These are phyloP conservation scores for Trichomonascaceae sp. DNA, from an alignment of 1,139 yeast species.

Conservation along the genomic window DNA sequence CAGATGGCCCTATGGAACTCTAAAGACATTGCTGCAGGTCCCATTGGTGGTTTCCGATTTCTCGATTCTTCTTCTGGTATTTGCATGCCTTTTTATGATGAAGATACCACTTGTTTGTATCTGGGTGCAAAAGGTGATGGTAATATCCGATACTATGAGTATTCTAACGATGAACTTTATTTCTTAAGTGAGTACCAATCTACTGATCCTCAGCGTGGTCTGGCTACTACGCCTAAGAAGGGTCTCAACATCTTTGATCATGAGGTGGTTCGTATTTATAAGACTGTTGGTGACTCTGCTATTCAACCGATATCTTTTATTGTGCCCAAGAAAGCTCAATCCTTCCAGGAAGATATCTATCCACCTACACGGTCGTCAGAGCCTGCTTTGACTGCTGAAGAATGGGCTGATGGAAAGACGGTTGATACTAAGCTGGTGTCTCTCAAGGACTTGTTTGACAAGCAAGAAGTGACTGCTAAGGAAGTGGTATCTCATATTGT, in stretches of 20 bases:
- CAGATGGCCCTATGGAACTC: slow-evolving; percentile 94
- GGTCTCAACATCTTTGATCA: slow-evolving; percentile 73
- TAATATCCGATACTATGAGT: slow-evolving; percentile 88
- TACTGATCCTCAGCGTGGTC: slow-evolving; percentile 91
- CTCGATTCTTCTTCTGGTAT: slow-evolving; percentile 92
- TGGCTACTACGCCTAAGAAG: slow-evolving; percentile 82
- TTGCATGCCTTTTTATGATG: slow-evolving; percentile 84
- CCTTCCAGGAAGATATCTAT: slow-evolving; percentile 86
- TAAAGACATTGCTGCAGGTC: slow-evolving; percentile 64
- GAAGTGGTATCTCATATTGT: slow-evolving; percentile 12
- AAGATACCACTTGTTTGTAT: slow-evolving; percentile 69
- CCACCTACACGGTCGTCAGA: slow-evolving; percentile 82
- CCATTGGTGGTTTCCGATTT: slow-evolving; percentile 79
- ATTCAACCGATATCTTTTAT: slow-evolving; percentile 87
- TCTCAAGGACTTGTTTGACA: slow-evolving; percentile 74
- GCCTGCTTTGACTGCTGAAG: slow-evolving; percentile 73
- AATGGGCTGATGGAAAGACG: slow-evolving; percentile 72
- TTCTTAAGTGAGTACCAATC: slow-evolving; percentile 84
- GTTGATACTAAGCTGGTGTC: slow-evolving; percentile 73
- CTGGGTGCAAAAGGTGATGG: slow-evolving; percentile 99
- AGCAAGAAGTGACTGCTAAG: slow-evolving; percentile 40
- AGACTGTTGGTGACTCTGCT: slow-evolving; percentile 73
- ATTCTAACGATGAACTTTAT: slow-evolving; percentile 63
- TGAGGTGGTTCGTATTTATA: slow-evolving; percentile 74
- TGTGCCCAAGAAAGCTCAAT: slow-evolving; percentile 90